Conservation (phyloP, 306 rosid species). For the Lotus japonicus region DNA sequence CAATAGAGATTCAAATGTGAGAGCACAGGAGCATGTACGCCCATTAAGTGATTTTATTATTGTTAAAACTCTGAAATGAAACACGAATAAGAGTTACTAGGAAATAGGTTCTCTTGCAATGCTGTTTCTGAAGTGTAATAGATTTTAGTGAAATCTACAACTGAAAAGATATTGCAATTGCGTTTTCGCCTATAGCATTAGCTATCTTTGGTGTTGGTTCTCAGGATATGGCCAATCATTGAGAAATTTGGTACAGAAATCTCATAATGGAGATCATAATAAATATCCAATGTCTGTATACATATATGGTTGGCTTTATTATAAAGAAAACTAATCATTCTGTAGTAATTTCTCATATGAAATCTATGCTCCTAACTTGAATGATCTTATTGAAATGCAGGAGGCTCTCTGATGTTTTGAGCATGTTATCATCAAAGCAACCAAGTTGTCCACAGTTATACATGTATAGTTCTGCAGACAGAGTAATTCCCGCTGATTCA, state of each 20-base stretch:
- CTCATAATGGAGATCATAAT: no score
- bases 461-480: conserved; percentile 86
- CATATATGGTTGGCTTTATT: background rate
- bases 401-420: conserved; percentile 87
- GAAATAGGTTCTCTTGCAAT: background rate
- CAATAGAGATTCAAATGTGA: no score
- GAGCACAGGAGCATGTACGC: no score
- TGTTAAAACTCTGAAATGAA: no score
- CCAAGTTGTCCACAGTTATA: conserved; percentile 92
- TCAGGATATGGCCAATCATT: background rate
- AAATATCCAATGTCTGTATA: no score
- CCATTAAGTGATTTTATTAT: no score
- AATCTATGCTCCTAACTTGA: background rate
- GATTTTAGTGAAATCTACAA: background rate
- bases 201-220: background rate
- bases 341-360: background rate
- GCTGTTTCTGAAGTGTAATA: background rate
- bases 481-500: conserved; percentile 77
- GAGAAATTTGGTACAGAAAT: no score
- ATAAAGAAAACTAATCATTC: background rate
- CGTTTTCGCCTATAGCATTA: background rate
- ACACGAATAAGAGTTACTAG: no score
- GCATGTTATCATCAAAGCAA: conserved; percentile 60
- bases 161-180: conserved; percentile 5
- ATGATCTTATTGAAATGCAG: conserved; percentile 35